These are phyloP conservation scores for Torulaspora franciscae DNA, from an alignment of 805 yeast genomes.

Conservation along the genomic window DNA sequence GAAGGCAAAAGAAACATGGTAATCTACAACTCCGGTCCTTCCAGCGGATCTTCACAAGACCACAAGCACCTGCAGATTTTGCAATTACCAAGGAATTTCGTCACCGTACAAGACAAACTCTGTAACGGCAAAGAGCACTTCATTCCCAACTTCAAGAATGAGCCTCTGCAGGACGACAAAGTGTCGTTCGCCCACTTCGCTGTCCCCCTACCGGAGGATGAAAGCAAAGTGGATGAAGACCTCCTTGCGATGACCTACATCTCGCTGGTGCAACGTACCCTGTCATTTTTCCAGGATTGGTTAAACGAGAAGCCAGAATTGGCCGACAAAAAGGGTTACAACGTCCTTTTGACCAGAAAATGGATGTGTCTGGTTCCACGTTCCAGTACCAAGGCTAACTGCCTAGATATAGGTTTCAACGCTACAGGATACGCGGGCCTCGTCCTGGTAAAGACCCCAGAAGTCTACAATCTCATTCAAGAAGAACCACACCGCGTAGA, in stretches of 20 bases:
- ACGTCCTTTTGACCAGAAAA: conserved; percentile 71
- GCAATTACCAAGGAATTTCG: conserved; percentile 57
- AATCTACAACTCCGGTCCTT: conserved; percentile 83
- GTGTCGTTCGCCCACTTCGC: conserved; percentile 79
- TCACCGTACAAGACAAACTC: conserved; percentile 52
- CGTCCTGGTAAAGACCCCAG: conserved; percentile 65
- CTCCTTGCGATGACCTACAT: conserved; percentile 63
- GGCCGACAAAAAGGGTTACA: conserved; percentile 55
- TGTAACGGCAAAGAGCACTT: conserved; percentile 43
- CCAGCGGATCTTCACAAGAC: conserved; percentile 90
- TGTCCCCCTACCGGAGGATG: conserved; percentile 51
- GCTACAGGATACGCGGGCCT: conserved; percentile 79
- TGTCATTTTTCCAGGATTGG: conserved; percentile 61
- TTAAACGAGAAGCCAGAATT: conserved; percentile 24
- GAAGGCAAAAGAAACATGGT: conserved; percentile 57
- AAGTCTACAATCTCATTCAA: conserved; percentile 44
- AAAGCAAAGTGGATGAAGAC: conserved; percentile 48
- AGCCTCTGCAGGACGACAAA: conserved; percentile 57
- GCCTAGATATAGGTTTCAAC: conserved; percentile 56
- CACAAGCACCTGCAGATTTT: conserved; percentile 91
- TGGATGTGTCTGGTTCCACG: conserved; percentile 91
- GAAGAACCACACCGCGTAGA: conserved; percentile 43
- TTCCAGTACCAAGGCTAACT: conserved; percentile 48
- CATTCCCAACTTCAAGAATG: conserved; percentile 49
- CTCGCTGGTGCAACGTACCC: conserved; percentile 62